Evolutionary conservation across 306 rosid species (phyloP).

Genomic region (Fragaria vesca): DNA sequence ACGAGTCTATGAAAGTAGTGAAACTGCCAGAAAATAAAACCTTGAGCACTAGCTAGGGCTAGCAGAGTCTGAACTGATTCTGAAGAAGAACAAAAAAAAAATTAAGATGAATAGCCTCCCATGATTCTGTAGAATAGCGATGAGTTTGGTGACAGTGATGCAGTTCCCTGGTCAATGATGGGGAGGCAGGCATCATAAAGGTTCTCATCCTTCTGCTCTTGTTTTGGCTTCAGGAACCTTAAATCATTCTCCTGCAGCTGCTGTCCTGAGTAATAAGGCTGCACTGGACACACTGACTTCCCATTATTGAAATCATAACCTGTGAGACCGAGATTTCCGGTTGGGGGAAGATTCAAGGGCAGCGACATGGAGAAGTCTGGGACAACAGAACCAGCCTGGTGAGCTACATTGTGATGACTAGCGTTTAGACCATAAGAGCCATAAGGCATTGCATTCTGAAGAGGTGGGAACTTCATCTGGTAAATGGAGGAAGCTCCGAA

Average conservation of each 20-base stretch:
- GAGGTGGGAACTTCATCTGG: slow-evolving; percentile 58
- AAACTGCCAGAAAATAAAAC: slow-evolving; percentile 3
- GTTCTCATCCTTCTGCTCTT: slow-evolving; percentile 57
- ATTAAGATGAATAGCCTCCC: slow-evolving; percentile 53
- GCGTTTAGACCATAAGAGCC: slow-evolving; percentile 46
- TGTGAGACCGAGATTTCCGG: slow-evolving; percentile 44
- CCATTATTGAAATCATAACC: slow-evolving; percentile 44
- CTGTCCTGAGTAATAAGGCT: slow-evolving; percentile 56
- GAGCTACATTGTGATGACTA: slow-evolving; percentile 29
- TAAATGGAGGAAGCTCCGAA: slow-evolving; percentile 53
- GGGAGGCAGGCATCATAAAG: slow-evolving; percentile 40
- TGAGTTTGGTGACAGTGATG: slow-evolving; percentile 38
- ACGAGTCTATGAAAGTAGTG: not conserved
- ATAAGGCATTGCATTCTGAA: slow-evolving; percentile 45
- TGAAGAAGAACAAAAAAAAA: not conserved
- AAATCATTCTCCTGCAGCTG: slow-evolving; percentile 48
- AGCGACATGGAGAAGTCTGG: slow-evolving; percentile 65
- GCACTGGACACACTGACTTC: slow-evolving; percentile 42
- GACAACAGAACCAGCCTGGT: slow-evolving; percentile 40
- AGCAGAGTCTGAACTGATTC: slow-evolving; percentile 12
- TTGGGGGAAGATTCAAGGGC: slow-evolving; percentile 50
- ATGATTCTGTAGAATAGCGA: slow-evolving; percentile 36
- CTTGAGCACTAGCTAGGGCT: slow-evolving; percentile 15
- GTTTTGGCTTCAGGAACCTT: slow-evolving; percentile 62
- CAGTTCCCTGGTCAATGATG: slow-evolving; percentile 43